Conservation (phyloP, 108 stramenopile species). For the Thalassiosira profunda region DNA sequence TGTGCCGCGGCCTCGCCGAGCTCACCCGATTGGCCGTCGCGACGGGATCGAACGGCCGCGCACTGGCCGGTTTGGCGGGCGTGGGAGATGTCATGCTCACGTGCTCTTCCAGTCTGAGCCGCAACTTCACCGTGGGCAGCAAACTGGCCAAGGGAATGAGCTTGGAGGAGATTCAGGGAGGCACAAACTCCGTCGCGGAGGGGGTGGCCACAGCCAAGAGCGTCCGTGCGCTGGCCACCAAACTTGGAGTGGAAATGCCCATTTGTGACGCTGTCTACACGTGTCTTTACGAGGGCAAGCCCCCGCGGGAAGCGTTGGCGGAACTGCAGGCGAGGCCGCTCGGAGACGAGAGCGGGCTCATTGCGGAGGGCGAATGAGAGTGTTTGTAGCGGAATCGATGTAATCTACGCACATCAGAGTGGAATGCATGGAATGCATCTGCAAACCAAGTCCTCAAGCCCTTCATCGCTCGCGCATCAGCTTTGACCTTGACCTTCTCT, state of each 20-base stretch:
- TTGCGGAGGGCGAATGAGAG: too few species aligned
- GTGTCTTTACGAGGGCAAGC: neutral
- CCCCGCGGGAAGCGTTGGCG: neutral
- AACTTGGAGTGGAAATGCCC: neutral
- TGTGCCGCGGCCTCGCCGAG: slow-evolving; percentile 53
- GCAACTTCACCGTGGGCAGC: neutral
- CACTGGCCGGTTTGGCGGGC: slow-evolving; percentile 4
- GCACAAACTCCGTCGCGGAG: slow-evolving; percentile 1
- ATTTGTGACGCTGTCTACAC: neutral
- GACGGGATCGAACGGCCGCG: slow-evolving; percentile 15
- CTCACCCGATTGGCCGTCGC: slow-evolving; percentile 44
- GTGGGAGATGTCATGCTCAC: slow-evolving; percentile 6
- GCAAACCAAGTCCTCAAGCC: too few species aligned
- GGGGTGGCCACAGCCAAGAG: slow-evolving; percentile 4
- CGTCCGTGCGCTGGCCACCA: neutral
- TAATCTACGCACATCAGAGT: too few species aligned
- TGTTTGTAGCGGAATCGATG: too few species aligned
- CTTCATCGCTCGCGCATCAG: too few species aligned
- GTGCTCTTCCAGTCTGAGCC: neutral
- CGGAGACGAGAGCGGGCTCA: neutral
- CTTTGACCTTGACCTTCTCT: too few species aligned
- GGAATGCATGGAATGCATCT: too few species aligned
- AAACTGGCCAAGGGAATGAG: neutral
- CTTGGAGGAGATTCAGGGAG: slow-evolving; percentile 2
- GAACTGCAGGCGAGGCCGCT: neutral